phyloP scores from a whole-genome alignment of 2,329 filamentous ascomycete species.

The Calonectria henricotiae region DNA sequence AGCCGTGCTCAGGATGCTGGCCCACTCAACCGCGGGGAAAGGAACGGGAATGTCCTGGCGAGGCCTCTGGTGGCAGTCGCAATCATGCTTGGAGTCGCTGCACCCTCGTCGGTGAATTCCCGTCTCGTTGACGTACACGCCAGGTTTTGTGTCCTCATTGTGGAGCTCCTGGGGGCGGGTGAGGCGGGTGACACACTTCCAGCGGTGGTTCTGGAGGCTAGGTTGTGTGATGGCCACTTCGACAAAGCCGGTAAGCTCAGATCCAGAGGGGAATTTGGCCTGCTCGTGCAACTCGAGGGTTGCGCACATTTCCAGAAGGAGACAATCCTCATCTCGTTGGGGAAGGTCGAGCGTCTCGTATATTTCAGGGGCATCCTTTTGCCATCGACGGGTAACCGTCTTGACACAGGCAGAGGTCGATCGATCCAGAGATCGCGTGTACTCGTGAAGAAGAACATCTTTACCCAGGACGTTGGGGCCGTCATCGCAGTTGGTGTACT shows the following conservation, averaged over 20 bases:
- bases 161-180: conserved; percentile 72
- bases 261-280: conserved; percentile 72
- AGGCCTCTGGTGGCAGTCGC: conserved; percentile 67
- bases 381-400: conserved; percentile 71
- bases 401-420: conserved; percentile 72
- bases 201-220: conserved; percentile 70
- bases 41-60: conserved; percentile 70
- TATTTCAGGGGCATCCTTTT: conserved; percentile 72
- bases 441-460: conserved; percentile 73
- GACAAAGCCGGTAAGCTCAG: conserved; percentile 73
- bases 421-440: conserved; percentile 70
- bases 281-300: conserved; percentile 74
- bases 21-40: conserved; percentile 73
- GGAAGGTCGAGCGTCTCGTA: conserved; percentile 68
- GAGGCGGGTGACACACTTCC: conserved; percentile 75
- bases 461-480: conserved; percentile 67
- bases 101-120: conserved; percentile 71
- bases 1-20: conserved; percentile 72
- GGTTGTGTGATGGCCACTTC: conserved; percentile 73
- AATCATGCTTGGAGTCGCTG: conserved; percentile 64
- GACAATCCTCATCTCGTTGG: conserved; percentile 67
- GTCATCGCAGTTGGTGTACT: conserved; percentile 70
- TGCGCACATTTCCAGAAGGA: conserved; percentile 76
- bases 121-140: conserved; percentile 68
- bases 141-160: conserved; percentile 61